Evolutionary conservation across 2,329 filamentous ascomycete genomes (phyloP), one percentile per base, ranked within the genome.

Genomic region (Aspergillus arachidicola): DNA sequence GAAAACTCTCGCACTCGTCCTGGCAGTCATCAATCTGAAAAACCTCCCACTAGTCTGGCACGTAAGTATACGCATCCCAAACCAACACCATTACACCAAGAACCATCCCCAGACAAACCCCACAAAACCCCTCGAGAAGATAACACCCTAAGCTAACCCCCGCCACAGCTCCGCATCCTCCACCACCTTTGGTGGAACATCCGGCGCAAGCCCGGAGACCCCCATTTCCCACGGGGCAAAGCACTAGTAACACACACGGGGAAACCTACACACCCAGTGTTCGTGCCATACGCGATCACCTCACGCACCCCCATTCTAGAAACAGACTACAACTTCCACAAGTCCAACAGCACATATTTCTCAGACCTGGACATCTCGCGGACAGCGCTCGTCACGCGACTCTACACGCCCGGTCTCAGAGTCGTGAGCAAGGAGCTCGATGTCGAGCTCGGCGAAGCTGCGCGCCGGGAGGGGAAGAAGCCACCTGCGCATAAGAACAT

Each of bases 271-370:
- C 83, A 87, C 64, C 86, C 89, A 46, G 86, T 95, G 68, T 95
- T 94, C 81, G 86, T 88, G 56, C 89, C 91, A 55, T 80, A 91
- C 58, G 87, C 91, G 63, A 87, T 89, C 19, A 81, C 83, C 45
- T 87, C 89, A 7, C 87, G 88, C 72, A 86, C 90, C 16, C 86
- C 91, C 1, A 79, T 91, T 59, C 84, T 91, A 69, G 93, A 96
- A 79, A 92, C 89, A 71, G 94, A 97, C 80, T 93, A 93, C 81
- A 94, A 95, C 80, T 74, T 93, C 50, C 91, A 94, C 84, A 93
- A 94, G 76, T 89, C 89, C 65, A 92, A 93, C 81, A 88, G 86
- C 70, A 96, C 93, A 34, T 96, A 96, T 82, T 96, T 96, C 75
- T 83, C 88, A 68, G 93, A 96, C 78, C 87, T 96, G 68, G 93